Evolutionary conservation across 805 yeast genomes (phyloP).

Genomic region (Diddensiella transvaalensis): DNA sequence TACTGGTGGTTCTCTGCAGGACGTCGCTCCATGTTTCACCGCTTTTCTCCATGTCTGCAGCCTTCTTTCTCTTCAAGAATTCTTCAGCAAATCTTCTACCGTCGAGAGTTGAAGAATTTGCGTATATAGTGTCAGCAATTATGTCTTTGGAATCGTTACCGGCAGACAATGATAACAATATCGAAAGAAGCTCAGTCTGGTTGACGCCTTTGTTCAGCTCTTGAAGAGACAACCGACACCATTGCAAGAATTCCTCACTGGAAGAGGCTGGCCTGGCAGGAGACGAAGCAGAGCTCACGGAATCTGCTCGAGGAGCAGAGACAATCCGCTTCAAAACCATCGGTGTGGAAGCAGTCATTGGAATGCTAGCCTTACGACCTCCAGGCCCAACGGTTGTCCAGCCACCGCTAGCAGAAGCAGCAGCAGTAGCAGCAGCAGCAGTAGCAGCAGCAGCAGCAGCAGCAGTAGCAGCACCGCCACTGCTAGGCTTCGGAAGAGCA

Average conservation of each 20-base stretch:
- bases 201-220: slow-evolving; percentile 73
- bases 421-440: slow-evolving; percentile 3
- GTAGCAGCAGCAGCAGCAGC: background rate
- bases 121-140: slow-evolving; percentile 87
- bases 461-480: too few species aligned
- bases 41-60: slow-evolving; percentile 57
- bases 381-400: slow-evolving; percentile 53
- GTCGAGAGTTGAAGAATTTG: slow-evolving; percentile 85
- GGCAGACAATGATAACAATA: slow-evolving; percentile 77
- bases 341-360: slow-evolving; percentile 10
- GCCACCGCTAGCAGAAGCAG: slow-evolving; percentile 14
- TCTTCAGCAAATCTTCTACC: slow-evolving; percentile 93
- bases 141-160: slow-evolving; percentile 73
- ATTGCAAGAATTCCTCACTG: slow-evolving; percentile 36
- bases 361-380: slow-evolving; percentile 52
- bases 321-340: slow-evolving; percentile 1
- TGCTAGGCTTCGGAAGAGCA: background rate
- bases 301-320: slow-evolving; percentile 2
- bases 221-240: slow-evolving; percentile 37
- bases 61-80: slow-evolving; percentile 71
- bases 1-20: slow-evolving; percentile 38
- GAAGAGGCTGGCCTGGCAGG: slow-evolving; percentile 17
- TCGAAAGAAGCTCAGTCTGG: slow-evolving; percentile 70
- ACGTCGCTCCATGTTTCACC: slow-evolving; percentile 72
- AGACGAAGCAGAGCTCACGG: slow-evolving; percentile 10